Base-by-base conservation (phyloP, 306 rosid genomes). In the Castanea mollissima region DNA sequence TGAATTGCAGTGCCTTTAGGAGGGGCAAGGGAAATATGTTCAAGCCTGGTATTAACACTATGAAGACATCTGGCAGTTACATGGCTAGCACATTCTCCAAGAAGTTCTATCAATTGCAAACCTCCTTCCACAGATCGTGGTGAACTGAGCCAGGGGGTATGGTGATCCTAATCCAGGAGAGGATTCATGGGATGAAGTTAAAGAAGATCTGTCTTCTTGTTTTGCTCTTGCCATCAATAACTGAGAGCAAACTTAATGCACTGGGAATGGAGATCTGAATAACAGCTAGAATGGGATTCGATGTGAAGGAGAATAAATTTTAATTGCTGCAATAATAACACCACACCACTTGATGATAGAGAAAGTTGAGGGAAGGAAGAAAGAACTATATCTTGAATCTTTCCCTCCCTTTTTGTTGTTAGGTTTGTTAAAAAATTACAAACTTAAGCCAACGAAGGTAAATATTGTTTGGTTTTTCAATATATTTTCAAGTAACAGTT, bases 1-100 rank as follows among this genome's bases (percentile, higher is more conserved):
- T 95, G 96, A 75, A 81, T 90, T 21, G 94, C 78, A 81, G 86
- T 88, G 2, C 98, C 97, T 60, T 90, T 88, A 14, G 97, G 91
- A n/a, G 97, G 89, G 16, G 94, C 88, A 8, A 91, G 82, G 79
- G 96, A 89, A 74, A 91, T 91, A 31, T 81, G 86, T 35, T 95
- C 97, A 0, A 95, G 93, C 62, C 84, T 88, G 21, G 83, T 65
- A 49, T 95, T 92, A 31, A 98, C 96, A 60, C 89, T 84, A 55
- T 91, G 93, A 13, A 93, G 86, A 85, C 86, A 85, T 21, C 98
- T 92, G 0, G 88, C 74, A n/a, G 98, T 92, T 2, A 95, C 97
- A 69, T 84, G 92, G 81, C 82, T 79, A 5, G 98, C 93, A 79
- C 96, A 91, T 9, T 88, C 88, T 49, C 69, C 60, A 15, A 93